These are phyloP conservation scores for Xerocomus cyaneibrunnescens DNA, from an alignment of 1,284 basidiomycete genomes.

Conservation along the genomic window DNA sequence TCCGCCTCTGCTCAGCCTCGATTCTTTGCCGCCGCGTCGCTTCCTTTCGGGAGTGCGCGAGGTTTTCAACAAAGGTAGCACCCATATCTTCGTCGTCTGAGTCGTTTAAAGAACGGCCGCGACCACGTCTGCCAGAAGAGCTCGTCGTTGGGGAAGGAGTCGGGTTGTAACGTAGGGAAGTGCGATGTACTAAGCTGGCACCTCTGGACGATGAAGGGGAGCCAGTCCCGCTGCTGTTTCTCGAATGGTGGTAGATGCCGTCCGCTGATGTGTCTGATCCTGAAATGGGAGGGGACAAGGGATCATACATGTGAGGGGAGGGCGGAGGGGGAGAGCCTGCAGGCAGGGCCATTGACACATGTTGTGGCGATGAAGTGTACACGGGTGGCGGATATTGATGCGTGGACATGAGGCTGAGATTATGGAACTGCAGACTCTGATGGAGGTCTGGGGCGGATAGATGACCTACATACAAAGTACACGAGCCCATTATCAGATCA, in stretches of 20 bases:
- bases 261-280: constrained; percentile 82
- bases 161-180: constrained; percentile 66
- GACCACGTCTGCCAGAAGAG: constrained; percentile 63
- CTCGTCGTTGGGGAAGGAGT: constrained; percentile 71
- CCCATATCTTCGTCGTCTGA: constrained; percentile 80
- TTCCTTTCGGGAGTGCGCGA: constrained; percentile 77
- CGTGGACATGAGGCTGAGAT: constrained; percentile 50
- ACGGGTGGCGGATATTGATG: constrained; percentile 47
- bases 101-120: constrained; percentile 63
- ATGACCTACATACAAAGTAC: constrained; percentile 51
- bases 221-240: constrained; percentile 72
- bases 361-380: constrained; percentile 51
- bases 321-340: constrained; percentile 63
- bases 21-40: constrained; percentile 79
- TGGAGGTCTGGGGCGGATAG: constrained; percentile 56
- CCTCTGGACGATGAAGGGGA: constrained; percentile 73
- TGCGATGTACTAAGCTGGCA: constrained; percentile 70
- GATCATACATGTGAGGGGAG: constrained; percentile 76
- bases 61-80: constrained; percentile 58
- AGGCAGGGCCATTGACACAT: constrained; percentile 51
- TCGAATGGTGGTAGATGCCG: constrained; percentile 68
- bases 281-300: constrained; percentile 77
- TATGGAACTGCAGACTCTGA: constrained; percentile 48
- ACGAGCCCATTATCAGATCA: constrained; percentile 54
- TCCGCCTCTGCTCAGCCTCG: constrained; percentile 81